Base-by-base conservation (phyloP, 306 rosid genomes). In the Luffa acutangula region DNA sequence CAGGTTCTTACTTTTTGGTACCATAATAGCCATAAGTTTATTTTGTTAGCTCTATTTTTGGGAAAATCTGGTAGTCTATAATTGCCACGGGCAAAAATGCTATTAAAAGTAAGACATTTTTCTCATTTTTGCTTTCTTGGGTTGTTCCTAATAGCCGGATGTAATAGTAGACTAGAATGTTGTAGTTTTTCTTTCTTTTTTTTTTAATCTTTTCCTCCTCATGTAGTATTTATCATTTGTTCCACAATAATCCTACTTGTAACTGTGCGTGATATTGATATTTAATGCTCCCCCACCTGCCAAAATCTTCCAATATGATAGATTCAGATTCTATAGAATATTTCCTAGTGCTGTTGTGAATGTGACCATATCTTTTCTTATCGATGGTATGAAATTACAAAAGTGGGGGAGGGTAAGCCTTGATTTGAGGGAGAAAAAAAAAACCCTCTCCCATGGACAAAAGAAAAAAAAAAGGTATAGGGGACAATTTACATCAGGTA, bases 1-100 rank as follows among this genome's bases (percentile, higher is more conserved):
- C 71, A 79, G 72, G 62, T 75, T 75, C 33, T 80, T 58, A 70
- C 83, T 78, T 72, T 70, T 51, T 76, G 43, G 80, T 76, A 69
- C 67, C 81, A 18, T 83, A 84, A 83, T 81, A 72, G 77, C 77
- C 25, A 72, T 72, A 6, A 72, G 42, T 31, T 31, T 52, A 52
- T 51, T 79, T 41, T 21, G 45, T 15, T 78, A 62, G 80, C 46
- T 21, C 33, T 78, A 49, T 74, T 74, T 51, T 20, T 51, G 43
- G 78, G 78, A 33, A 69, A 70, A 43, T 74, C 39, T 49, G 62
- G 39, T 51, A 51, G 78, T 74, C 31, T 51, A 74, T 69, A 69
- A 43, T n/a, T 69, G 13, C 15, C 75, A 69, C 0, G 15, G 34
- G 18, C 15, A 9, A 70, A 70, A 70, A 10, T 70, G 15, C 37